A percentile compares a stretch with the other conserved stretches of the same genome.
These are phyloP conservation scores for Coniella vitis DNA, from an alignment of 2,329 filamentous ascomycete genomes.

Conservation along the genomic window DNA sequence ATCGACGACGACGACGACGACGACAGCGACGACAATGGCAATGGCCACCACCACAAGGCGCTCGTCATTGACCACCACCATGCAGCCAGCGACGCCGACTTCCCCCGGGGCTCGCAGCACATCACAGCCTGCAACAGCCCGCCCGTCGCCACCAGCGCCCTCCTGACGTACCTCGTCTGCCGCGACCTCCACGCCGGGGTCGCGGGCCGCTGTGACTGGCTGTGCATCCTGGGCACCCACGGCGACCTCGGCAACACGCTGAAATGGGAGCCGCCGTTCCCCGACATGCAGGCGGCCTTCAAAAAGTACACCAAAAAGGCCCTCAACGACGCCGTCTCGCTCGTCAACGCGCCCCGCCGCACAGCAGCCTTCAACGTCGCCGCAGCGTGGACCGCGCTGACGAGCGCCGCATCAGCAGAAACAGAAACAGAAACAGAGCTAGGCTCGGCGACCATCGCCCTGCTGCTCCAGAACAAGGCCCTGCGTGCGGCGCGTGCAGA, in stretches of 20 bases:
- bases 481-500: constrained; percentile 50
- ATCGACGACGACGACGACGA: constrained; percentile 28
- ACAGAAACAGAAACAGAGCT: too few species aligned
- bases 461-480: constrained; percentile 39
- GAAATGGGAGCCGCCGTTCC: constrained; percentile 61
- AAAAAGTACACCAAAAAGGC: constrained; percentile 55
- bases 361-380: constrained; percentile 54
- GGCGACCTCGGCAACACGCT: constrained; percentile 58
- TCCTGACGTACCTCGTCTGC: constrained; percentile 60
- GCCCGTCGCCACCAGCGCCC: constrained; percentile 57
- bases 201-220: constrained; percentile 45
- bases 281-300: constrained; percentile 55
- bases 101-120: constrained; percentile 46
- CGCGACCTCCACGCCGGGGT: constrained; percentile 46
- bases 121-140: constrained; percentile 58
- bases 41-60: constrained; percentile 33
- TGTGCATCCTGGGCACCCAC: constrained; percentile 59
- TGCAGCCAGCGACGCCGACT: constrained; percentile 40
- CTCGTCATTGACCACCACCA: constrained; percentile 62
- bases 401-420: constrained; percentile 40
- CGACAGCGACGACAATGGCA: not conserved
- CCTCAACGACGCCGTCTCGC: constrained; percentile 55
- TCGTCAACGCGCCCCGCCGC: constrained; percentile 58
- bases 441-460: too few species aligned
- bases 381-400: constrained; percentile 54